Base-by-base conservation (phyloP, 495 filamentous ascomycete species). In the Cryomyces antarcticus region DNA sequence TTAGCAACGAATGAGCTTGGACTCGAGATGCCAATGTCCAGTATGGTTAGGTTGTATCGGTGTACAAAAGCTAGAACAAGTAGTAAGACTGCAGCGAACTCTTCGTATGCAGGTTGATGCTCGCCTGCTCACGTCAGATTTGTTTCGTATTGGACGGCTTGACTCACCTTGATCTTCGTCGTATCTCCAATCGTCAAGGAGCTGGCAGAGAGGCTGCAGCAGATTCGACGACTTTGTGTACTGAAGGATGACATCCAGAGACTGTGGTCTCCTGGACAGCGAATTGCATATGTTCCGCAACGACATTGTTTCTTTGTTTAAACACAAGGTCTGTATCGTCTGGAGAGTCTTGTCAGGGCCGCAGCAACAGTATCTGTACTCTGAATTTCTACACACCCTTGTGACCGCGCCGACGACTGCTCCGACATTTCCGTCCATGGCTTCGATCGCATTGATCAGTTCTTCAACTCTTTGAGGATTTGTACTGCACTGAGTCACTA, bases 61-160 rank as follows among this genome's bases (percentile, higher is more conserved):
- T 89, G 73, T 43, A 81, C 75, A 49, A 93, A 80, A 0, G 80
- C 78, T 13, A 93, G 61, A 0, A 94, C 69, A 1, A 97, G 64
- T 3, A 96, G 69, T 5, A 96, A 63, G 11, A 95, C 78, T 36
- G 82, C 80, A 0, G 86, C 84, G 46, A 96, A 97, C 47, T 97
- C 92, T 49, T 96, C 88, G 52, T 96, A 96, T 1, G 94, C 80
- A 0, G 88, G 89, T 54, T 95, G 87, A 51, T 89, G 89, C 55
- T 97, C 89, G 31, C 78, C 77, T 65, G 34, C 6, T 30, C 13
- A 31, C 4, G 9, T 30, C 9, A 36, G 12, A 11, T 40, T 33
- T 38, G 10, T 37, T 34, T 34, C 6, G 7, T 30, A 7, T 17
- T 38, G 33, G 27, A 7, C 44, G 24, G 37, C 24, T 27, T 6